Percentiles rank a stretch among this genome's conserved stretches.
phyloP scores from a whole-genome alignment of 2,329 filamentous ascomycete species.

The Zasmidium citrigriseum region DNA sequence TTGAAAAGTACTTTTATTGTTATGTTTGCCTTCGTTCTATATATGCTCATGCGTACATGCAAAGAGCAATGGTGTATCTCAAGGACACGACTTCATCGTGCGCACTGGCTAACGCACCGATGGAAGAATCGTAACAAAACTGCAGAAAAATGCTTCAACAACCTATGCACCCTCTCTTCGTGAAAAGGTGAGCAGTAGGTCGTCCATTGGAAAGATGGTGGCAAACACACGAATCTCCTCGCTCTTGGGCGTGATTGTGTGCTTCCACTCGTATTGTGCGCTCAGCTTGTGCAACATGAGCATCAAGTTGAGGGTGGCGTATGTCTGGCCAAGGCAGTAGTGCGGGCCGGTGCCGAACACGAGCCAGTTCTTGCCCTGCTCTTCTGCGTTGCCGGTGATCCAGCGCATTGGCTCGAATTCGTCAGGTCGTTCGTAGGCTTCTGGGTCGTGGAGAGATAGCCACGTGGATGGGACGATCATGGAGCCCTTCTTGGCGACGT shows the following conservation, averaged over 20 bases:
- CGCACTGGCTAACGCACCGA: neutral
- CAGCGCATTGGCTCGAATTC: conserved; percentile 85
- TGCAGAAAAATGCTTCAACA: neutral
- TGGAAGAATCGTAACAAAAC: neutral
- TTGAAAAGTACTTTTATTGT: neutral
- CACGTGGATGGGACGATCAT: conserved; percentile 95
- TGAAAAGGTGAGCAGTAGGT: conserved; percentile 28
- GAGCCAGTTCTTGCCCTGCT: conserved; percentile 92
- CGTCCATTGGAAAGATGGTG: conserved; percentile 88
- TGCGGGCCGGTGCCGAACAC: conserved; percentile 95
- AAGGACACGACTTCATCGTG: neutral
- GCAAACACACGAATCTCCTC: conserved; percentile 99
- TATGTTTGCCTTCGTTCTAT: neutral
- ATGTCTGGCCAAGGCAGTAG: conserved; percentile 93
- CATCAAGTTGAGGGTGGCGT: conserved; percentile 85
- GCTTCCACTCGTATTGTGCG: conserved; percentile 70
- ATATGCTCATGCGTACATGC: neutral
- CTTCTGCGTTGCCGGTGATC: conserved; percentile 85
- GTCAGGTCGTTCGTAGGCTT: conserved; percentile 88
- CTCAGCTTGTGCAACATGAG: conserved; percentile 48
- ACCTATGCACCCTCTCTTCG: conserved; percentile 11
- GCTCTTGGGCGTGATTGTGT: conserved; percentile 77
- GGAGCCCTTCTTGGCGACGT: conserved; percentile 91
- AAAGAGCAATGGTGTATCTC: neutral
- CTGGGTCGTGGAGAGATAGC: conserved; percentile 85